These are phyloP conservation scores for Zea luxurians DNA, from an alignment of 176 grass and related monocot genomes.

Conservation along the genomic window DNA sequence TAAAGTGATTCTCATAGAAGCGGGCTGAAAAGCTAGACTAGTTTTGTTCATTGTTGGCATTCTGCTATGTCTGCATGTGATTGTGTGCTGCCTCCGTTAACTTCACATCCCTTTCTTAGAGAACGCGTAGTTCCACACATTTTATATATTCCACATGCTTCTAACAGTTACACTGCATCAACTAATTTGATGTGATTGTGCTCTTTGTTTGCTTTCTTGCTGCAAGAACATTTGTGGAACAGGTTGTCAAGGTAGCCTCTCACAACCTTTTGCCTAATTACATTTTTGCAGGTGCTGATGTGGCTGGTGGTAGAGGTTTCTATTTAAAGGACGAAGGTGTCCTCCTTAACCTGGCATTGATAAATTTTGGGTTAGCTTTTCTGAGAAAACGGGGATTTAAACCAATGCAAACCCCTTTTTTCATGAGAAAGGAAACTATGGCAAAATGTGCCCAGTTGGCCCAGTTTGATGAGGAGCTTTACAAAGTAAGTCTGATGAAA, in stretches of 20 bases:
- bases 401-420: conserved; percentile 90
- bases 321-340: conserved; percentile 88
- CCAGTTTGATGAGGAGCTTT: conserved; percentile 93
- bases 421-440: conserved; percentile 97
- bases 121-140: not conserved
- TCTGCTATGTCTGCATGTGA: not conserved
- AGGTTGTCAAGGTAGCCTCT: not conserved
- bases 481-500: conserved; percentile 56
- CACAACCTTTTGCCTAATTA: conserved; percentile 9
- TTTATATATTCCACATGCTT: not conserved
- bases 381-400: conserved; percentile 51
- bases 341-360: conserved; percentile 75
- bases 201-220: not conserved
- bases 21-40: not conserved
- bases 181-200: not conserved
- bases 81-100: not conserved
- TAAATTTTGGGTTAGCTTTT: conserved; percentile 87
- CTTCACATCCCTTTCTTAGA: not conserved
- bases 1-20: too few relatives aligned
- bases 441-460: conserved; percentile 92
- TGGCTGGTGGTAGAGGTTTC: conserved; percentile 88
- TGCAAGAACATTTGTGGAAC: not conserved
- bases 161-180: not conserved
- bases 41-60: not conserved
- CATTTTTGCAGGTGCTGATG: conserved; percentile 66